Evolutionary conservation across 345 rosid genomes (phyloP).

Genomic region (Murraya koenigii): DNA sequence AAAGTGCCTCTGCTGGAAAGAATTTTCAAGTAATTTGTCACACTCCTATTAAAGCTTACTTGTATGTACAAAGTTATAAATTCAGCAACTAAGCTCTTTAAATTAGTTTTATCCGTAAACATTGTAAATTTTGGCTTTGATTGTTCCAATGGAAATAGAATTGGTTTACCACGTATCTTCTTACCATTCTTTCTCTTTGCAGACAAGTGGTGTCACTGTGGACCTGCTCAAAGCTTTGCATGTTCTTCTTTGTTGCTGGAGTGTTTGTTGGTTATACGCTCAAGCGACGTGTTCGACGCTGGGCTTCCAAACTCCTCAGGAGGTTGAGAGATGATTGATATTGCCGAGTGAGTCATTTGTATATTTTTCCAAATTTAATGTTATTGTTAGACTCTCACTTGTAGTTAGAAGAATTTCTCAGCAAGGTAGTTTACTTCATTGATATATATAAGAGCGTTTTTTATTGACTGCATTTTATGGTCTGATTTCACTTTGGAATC

Average conservation of each 20-base stretch:
- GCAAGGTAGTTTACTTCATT: background rate
- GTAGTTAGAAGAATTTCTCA: background rate
- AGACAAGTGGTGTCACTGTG: slow-evolving; percentile 54
- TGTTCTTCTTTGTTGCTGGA: slow-evolving; percentile 75
- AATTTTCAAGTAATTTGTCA: background rate
- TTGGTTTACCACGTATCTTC: background rate
- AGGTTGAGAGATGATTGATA: slow-evolving; percentile 63
- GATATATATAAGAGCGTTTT: background rate
- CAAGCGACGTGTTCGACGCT: slow-evolving; percentile 60
- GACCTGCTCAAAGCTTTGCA: slow-evolving; percentile 84
- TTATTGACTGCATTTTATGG: background rate
- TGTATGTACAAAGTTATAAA: background rate
- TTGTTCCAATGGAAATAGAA: background rate
- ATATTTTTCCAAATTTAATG: background rate
- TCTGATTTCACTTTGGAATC: background rate
- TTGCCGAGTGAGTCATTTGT: background rate
- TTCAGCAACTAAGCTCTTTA: background rate
- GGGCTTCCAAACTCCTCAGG: slow-evolving; percentile 71
- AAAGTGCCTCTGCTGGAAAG: slow-evolving; percentile 3
- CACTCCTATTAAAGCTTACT: background rate
- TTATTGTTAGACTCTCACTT: background rate
- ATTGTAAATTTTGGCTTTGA: background rate
- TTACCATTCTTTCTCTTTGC: slow-evolving; percentile 13
- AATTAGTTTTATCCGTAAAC: background rate
- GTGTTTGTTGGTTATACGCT: slow-evolving; percentile 72